Base-by-base conservation (phyloP, 805 yeast genomes). In the Candida dajiaensis region DNA sequence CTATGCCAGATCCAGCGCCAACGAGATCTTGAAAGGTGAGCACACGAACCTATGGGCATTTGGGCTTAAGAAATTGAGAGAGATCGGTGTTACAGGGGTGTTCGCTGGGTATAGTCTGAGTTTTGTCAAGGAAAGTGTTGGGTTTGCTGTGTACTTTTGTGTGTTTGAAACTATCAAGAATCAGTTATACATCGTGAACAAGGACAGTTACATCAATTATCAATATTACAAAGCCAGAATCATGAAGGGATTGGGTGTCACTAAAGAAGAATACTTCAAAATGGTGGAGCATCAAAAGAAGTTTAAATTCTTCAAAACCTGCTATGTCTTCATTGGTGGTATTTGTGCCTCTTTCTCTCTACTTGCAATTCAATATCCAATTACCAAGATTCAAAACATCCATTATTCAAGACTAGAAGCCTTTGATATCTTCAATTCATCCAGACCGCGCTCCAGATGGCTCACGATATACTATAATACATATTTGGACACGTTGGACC, bases 101-200 rank as follows among this genome's bases (percentile, higher is more conserved):
- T 88, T 87, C 70, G 95, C 96, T 2, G 98, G 97, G 0, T 85
- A 81, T 61, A 76, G 83, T n/a, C 70, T 89, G 40, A 83, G 90
- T 44, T 68, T 87, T 4, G 61, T 85, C 16, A 90, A 89, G 61
- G 97, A 90, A 54, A 78, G 73, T 74, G 51, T 66, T n/a, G 94
- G 95, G 2, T 89, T 88, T 73, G 96, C 92, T 0, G 74, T 81
- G 45, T 89, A 88, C 64, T 89, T 89, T 61, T 74, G 86, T 13
- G 78, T 89, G 1, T 89, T 88, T 64, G 96, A 89, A 64, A 64
- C 78, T 19, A 77, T 89, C 25, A 89, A 86, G 64, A 86, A 88
- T 29, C 79, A 81, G 54, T 78, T 83, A 1, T 80, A 75, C 56
- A 70, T 71, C 43, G 47, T 68, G 45, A 70, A 83, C 0, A 71